Base-by-base conservation (phyloP, 2,329 filamentous ascomycete species). In the Esteya vermicola region DNA sequence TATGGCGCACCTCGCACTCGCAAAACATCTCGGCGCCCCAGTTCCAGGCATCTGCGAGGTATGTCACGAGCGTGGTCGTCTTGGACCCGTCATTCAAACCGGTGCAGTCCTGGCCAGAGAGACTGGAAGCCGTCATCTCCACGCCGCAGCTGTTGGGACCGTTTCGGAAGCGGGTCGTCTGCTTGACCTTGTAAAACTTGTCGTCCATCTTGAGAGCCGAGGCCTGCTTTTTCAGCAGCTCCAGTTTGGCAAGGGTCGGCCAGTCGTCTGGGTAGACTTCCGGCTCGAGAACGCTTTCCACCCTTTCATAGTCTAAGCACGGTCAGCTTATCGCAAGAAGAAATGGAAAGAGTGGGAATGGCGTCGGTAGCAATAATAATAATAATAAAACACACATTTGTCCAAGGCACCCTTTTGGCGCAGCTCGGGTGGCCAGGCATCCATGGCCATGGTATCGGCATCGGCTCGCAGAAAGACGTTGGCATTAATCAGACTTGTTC, bases 11-110 rank as follows among this genome's bases (percentile, higher is more conserved):
- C 52, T 82, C 75, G 44, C 75, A 76, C 48, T 76, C 68, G 54
- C 78, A 82, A 46, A 82, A 82, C 55, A 82, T 72, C 50, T 82
- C 76, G 12, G 78, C 74, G 9, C 77, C 78, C 74, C 75, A 78
- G 49, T 80, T 78, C 77, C 76, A 81, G 2, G 78, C 76, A 53
- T 82, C 78, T 8, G 72, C 66, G 8, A 82, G 58, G 49, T 82
- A 82, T 1, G 77, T 82, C 28, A 78, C 73, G 2, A 76, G 60
- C 0, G 72, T 79, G 10, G 70, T 77, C 16, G 68, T 79, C 55
- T 81, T 81, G 23, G 73, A 79, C 2, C 75, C 75, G 52, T 82
- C 78, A 47, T 82, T 81, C 43, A 78, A 48, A 1, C 77, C 78
- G 0, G 75, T 80, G 30, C 55, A 57, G 47, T 82, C 78, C 53